A percentile compares a stretch with the other conserved stretches of the same genome.
These are phyloP conservation scores for Musa schizocarpa DNA, from an alignment of 176 grass and related monocot genomes.

Conservation along the genomic window DNA sequence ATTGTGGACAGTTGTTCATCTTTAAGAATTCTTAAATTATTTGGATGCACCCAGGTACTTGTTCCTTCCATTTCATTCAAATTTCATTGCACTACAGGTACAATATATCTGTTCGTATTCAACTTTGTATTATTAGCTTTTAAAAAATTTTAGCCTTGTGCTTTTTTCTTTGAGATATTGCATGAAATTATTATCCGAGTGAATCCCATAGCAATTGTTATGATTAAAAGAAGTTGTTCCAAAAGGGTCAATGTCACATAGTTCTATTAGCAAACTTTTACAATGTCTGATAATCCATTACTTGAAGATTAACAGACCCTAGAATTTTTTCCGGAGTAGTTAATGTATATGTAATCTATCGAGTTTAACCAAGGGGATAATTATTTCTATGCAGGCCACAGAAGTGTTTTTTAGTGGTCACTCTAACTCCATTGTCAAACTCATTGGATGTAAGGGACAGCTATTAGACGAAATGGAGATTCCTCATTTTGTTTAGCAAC, in stretches of 20 bases:
- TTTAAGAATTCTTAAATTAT: constrained; percentile 68
- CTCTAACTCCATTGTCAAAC: constrained; percentile 44
- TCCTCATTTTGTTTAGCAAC: constrained; percentile 16
- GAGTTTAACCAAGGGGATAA: constrained; percentile 7
- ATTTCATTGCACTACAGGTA: background rate
- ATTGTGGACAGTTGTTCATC: constrained; percentile 63
- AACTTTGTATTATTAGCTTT: background rate
- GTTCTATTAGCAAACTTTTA: background rate
- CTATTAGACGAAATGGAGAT: constrained; percentile 31
- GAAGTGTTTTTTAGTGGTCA: constrained; percentile 73
- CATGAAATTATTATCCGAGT: background rate
- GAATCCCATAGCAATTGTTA: too few species aligned
- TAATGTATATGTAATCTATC: background rate
- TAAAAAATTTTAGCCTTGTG: background rate
- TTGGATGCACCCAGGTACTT: constrained; percentile 91
- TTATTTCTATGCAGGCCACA: constrained; percentile 41
- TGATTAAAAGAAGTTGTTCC: too few species aligned
- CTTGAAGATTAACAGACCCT: background rate
- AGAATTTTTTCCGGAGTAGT: background rate
- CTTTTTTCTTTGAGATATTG: background rate
- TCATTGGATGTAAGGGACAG: constrained; percentile 56
- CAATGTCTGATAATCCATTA: background rate
- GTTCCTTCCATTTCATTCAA: background rate
- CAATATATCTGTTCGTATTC: background rate
- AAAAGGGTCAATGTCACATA: background rate